Evolutionary conservation across 805 yeast species (phyloP).

Genomic region (Suhomyces emberorum): DNA sequence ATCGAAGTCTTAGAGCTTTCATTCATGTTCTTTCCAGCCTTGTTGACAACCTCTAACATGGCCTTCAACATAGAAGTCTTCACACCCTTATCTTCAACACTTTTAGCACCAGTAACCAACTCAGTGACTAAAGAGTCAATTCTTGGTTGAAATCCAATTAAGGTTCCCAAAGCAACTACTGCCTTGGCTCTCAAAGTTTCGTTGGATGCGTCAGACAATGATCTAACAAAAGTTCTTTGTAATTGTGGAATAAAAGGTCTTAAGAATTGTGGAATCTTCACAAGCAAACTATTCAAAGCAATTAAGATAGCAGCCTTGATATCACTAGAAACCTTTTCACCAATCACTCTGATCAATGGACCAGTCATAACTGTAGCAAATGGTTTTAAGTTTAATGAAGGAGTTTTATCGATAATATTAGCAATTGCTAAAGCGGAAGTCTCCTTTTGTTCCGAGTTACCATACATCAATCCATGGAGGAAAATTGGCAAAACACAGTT

Average conservation of each 20-base stretch:
- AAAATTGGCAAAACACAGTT: conserved; percentile 86
- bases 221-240: conserved; percentile 93
- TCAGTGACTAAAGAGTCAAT: conserved; percentile 91
- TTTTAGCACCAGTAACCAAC: conserved; percentile 69
- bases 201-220: conserved; percentile 73
- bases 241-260: conserved; percentile 96
- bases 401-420: conserved; percentile 79
- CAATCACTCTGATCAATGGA: conserved; percentile 95
- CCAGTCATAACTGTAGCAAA: conserved; percentile 94
- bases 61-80: conserved; percentile 85
- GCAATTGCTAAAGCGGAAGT: conserved; percentile 86
- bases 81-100: conserved; percentile 64
- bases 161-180: conserved; percentile 82
- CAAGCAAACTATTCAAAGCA: conserved; percentile 75
- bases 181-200: conserved; percentile 78
- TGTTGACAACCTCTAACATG: conserved; percentile 72
- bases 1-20: conserved; percentile 69
- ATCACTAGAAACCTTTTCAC: conserved; percentile 89
- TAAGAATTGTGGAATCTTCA: conserved; percentile 83
- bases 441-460: conserved; percentile 79
- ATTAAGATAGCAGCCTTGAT: conserved; percentile 90
- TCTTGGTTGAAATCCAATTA: conserved; percentile 86
- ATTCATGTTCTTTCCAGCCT: conserved; percentile 75
- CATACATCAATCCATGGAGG: conserved; percentile 94
- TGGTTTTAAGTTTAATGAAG: conserved; percentile 76